Conservation (phyloP, 352 stramenopile genomes). For the Pythium utonaiense region DNA sequence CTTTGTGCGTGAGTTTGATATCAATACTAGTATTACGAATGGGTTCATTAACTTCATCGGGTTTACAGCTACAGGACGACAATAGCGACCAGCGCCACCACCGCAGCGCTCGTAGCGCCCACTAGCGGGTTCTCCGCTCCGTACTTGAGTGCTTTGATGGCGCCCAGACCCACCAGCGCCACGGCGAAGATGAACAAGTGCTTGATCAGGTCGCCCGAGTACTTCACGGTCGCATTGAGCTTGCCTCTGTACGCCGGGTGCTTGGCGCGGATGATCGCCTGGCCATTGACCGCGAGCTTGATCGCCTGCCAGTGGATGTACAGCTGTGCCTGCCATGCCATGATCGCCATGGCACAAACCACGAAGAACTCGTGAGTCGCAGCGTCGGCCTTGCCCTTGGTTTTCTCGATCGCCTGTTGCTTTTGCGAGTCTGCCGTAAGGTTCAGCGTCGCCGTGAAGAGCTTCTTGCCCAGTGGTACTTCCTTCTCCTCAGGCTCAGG, state of each 20-base stretch:
- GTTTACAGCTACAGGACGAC: background rate
- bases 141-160: slow-evolving; percentile 13
- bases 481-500: slow-evolving; percentile 10
- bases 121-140: slow-evolving; percentile 3
- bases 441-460: slow-evolving; percentile 21
- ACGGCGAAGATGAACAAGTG: slow-evolving; percentile 22
- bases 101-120: background rate
- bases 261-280: slow-evolving; percentile 9
- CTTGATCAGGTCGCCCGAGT: slow-evolving; percentile 20
- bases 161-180: slow-evolving; percentile 10
- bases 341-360: slow-evolving; percentile 18
- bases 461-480: slow-evolving; percentile 16
- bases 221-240: slow-evolving; percentile 5
- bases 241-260: slow-evolving; percentile 24
- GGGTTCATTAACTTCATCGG: too few species aligned
- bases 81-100: background rate
- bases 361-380: slow-evolving; percentile 14
- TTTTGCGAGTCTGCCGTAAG: background rate
- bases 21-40: too few species aligned
- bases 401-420: slow-evolving; percentile 2
- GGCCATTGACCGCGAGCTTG: slow-evolving; percentile 17
- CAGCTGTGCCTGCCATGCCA: slow-evolving; percentile 25
- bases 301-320: slow-evolving; percentile 25
- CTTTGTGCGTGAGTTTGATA: too few species aligned
- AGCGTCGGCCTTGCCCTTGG: slow-evolving; percentile 1